Evolutionary conservation across 208 protist species (phyloP).

Genomic region (Trypanosoma scelopori): DNA sequence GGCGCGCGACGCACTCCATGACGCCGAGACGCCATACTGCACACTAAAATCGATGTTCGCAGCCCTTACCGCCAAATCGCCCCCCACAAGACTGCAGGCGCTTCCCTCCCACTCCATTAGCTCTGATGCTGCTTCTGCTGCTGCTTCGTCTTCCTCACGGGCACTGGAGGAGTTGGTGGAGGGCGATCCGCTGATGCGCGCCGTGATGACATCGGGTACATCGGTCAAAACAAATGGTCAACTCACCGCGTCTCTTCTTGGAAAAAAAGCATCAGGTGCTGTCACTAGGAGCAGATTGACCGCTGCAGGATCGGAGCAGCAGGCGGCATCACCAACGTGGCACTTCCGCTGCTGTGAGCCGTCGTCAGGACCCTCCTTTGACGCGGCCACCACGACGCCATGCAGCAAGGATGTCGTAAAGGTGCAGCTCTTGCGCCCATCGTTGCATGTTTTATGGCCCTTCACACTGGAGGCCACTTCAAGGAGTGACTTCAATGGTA

Average conservation of each 20-base stretch:
- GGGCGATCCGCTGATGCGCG: conserved; percentile 12
- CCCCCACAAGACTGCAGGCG: neutral
- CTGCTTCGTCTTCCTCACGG: neutral
- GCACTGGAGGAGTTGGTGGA: neutral
- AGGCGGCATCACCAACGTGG: conserved; percentile 4
- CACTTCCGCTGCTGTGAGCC: conserved; percentile 24
- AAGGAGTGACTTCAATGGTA: neutral
- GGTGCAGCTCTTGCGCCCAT: conserved; percentile 22
- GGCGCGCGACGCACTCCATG: neutral
- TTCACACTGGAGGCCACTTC: conserved; percentile 14
- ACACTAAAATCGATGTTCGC: conserved; percentile 26
- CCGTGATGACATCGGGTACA: neutral
- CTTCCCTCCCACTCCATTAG: neutral
- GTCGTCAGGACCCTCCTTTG: neutral
- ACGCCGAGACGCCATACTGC: neutral
- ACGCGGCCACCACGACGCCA: neutral
- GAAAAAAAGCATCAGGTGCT: neutral
- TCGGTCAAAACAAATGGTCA: neutral
- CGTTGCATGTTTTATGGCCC: conserved; percentile 24
- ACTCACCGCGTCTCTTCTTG: neutral
- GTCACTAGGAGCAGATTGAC: neutral
- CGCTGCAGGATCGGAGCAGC: neutral
- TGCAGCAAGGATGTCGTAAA: conserved; percentile 16
- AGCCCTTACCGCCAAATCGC: neutral
- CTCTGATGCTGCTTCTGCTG: neutral